These are phyloP conservation scores for Hanseniaspora lindneri DNA, from an alignment of 805 yeast genomes.

Conservation along the genomic window DNA sequence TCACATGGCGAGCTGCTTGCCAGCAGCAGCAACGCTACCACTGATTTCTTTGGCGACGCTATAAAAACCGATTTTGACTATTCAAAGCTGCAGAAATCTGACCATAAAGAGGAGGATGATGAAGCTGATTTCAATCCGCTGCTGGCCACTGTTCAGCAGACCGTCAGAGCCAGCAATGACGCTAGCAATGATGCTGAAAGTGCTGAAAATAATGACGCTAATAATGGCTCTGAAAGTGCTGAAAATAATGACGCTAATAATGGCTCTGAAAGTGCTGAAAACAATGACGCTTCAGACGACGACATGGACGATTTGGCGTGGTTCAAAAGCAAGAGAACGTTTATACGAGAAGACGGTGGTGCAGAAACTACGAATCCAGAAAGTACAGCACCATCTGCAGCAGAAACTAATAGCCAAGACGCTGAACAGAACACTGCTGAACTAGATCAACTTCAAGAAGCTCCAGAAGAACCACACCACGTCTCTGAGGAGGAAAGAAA, in stretches of 20 bases:
- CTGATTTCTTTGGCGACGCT: conserved; percentile 3
- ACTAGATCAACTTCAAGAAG: conserved; percentile 15
- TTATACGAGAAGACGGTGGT: conserved; percentile 46
- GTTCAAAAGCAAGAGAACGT: conserved; percentile 62
- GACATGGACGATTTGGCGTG: conserved; percentile 52
- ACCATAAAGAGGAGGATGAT: conserved; percentile 18
- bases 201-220: conserved; percentile 22
- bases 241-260: conserved; percentile 39
- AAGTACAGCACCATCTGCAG: conserved; percentile 15
- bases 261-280: conserved; percentile 24
- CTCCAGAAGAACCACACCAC: conserved; percentile 17
- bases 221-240: conserved; percentile 20
- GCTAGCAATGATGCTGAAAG: conserved; percentile 21
- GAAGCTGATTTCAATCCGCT: no score
- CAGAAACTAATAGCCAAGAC: conserved; percentile 8
- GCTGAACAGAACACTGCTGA: conserved; percentile 7
- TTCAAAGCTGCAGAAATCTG: conserved; percentile 2
- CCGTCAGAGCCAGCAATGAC: no score
- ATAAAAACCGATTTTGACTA: conserved; percentile 33
- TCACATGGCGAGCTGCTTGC: conserved; percentile 49
- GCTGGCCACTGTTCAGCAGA: no score
- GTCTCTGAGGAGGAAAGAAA: conserved; percentile 37
- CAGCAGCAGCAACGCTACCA: conserved; percentile 17
- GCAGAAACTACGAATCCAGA: conserved; percentile 15
- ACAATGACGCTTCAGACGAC: conserved; percentile 11